Evolutionary conservation across 352 stramenopile genomes (phyloP).

Genomic region (Phytophthora constricta): DNA sequence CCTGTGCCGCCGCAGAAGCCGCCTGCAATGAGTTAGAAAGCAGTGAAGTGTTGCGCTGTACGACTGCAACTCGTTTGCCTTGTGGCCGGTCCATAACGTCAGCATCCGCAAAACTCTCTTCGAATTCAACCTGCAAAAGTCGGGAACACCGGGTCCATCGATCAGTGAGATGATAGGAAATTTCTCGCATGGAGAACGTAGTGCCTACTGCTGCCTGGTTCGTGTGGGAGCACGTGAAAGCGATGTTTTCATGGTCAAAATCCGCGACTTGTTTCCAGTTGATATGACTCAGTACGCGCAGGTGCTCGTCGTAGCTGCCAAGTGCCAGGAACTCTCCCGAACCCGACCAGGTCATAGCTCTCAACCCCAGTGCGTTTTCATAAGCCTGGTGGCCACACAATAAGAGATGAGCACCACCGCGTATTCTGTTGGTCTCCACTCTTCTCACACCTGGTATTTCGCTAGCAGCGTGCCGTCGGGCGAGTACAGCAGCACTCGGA

Average conservation of each 20-base stretch:
- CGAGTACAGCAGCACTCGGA: conserved; percentile 75
- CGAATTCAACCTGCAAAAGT: conserved; percentile 65
- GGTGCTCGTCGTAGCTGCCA: conserved; percentile 80
- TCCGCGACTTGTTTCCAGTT: conserved; percentile 81
- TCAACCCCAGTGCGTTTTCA: conserved; percentile 77
- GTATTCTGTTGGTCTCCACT: too few species aligned
- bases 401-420: neutral
- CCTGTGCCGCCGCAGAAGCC: conserved; percentile 61
- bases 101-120: conserved; percentile 67
- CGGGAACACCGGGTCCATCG: too few species aligned
- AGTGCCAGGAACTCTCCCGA: conserved; percentile 82
- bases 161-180: neutral
- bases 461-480: conserved; percentile 62
- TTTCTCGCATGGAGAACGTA: neutral
- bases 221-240: conserved; percentile 47
- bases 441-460: conserved; percentile 69
- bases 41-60: conserved; percentile 39
- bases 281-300: conserved; percentile 76
- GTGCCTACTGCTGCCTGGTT: conserved; percentile 56
- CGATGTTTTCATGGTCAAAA: conserved; percentile 71
- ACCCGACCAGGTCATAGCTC: conserved; percentile 76
- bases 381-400: conserved; percentile 66
- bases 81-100: conserved; percentile 61
- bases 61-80: conserved; percentile 62
- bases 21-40: conserved; percentile 68